Percentiles rank a stretch among this genome's conserved stretches.
phyloP scores from a whole-genome alignment of 225 moss, liverwort and hornwort genomes.

The Thuidium tamariscinum region DNA sequence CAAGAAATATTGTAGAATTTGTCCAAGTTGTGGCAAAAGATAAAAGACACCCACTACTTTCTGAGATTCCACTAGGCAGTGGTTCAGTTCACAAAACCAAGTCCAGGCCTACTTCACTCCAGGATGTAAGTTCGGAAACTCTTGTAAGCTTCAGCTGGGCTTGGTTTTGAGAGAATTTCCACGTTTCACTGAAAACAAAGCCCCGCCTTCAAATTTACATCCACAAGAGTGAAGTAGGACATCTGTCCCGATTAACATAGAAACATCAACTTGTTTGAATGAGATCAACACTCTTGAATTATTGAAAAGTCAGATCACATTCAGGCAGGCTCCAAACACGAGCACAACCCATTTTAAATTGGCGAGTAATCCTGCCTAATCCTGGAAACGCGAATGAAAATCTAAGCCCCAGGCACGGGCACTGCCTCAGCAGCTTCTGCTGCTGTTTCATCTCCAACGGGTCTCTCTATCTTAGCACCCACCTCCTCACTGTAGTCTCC shows the following conservation, averaged over 20 bases:
- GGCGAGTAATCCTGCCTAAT: not conserved
- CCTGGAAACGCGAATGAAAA: not conserved
- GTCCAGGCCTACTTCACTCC: not conserved
- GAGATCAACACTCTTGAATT: not conserved
- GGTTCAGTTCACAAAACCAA: not conserved
- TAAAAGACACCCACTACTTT: not conserved
- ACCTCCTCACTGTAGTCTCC: slow-evolving; percentile 38
- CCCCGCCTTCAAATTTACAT: not conserved
- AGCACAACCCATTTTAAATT: not conserved
- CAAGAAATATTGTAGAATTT: not conserved
- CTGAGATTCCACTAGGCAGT: not conserved
- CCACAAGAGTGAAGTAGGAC: not conserved
- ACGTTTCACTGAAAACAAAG: not conserved
- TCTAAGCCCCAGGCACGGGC: slow-evolving; percentile 19
- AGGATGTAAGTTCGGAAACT: not conserved
- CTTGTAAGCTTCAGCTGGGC: not conserved
- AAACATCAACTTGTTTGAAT: not conserved
- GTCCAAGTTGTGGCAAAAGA: too few species aligned
- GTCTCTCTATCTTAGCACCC: slow-evolving; percentile 30
- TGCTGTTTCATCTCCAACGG: slow-evolving; percentile 20
- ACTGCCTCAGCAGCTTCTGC: slow-evolving; percentile 9
- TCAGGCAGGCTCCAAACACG: not conserved
- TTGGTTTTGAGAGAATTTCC: not conserved
- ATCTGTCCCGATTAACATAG: not conserved
- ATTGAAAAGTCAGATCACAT: not conserved